These are phyloP conservation scores for Infundibulicybe gibba DNA, from an alignment of 768 basidiomycete species.

Conservation along the genomic window DNA sequence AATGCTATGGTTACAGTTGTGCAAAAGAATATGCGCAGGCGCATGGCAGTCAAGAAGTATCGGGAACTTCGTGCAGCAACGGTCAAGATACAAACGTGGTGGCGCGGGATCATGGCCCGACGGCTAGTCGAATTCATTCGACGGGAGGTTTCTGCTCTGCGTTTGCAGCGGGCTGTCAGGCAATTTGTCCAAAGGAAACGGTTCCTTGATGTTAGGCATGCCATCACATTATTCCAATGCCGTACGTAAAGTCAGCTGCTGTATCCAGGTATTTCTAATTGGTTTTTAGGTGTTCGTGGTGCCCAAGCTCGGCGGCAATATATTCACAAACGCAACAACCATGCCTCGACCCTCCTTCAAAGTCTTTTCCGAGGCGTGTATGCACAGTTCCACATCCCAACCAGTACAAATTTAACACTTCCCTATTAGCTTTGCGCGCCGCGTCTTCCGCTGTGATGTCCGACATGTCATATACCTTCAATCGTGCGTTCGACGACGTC, in stretches of 20 bases:
- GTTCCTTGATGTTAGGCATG: conserved; percentile 59
- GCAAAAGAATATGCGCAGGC: conserved; percentile 94
- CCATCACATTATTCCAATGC: conserved; percentile 76
- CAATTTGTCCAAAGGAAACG: conserved; percentile 69
- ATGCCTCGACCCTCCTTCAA: conserved; percentile 75
- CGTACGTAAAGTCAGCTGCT: conserved; percentile 49
- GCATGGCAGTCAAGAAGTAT: conserved; percentile 82
- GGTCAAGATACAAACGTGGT: conserved; percentile 90
- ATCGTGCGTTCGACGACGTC: conserved; percentile 85
- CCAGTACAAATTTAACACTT: conserved; percentile 2
- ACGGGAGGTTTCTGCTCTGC: conserved; percentile 68
- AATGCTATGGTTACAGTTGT: conserved; percentile 92
- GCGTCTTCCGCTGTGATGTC: conserved; percentile 55
- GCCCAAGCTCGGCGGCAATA: conserved; percentile 61
- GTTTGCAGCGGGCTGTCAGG: conserved; percentile 72
- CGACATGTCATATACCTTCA: conserved; percentile 80
- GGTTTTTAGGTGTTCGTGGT: conserved; percentile 65
- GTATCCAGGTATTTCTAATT: neutral
- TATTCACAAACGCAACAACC: conserved; percentile 46
- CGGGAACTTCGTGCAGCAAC: conserved; percentile 64
- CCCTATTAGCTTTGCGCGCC: conserved; percentile 48
- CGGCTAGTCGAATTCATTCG: conserved; percentile 68
- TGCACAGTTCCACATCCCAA: conserved; percentile 20
- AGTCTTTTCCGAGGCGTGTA: conserved; percentile 87
- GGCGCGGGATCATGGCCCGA: conserved; percentile 83